Evolutionary conservation across 192 early-diverging fungal species (phyloP).

Genomic region (Coemansia sp.): DNA sequence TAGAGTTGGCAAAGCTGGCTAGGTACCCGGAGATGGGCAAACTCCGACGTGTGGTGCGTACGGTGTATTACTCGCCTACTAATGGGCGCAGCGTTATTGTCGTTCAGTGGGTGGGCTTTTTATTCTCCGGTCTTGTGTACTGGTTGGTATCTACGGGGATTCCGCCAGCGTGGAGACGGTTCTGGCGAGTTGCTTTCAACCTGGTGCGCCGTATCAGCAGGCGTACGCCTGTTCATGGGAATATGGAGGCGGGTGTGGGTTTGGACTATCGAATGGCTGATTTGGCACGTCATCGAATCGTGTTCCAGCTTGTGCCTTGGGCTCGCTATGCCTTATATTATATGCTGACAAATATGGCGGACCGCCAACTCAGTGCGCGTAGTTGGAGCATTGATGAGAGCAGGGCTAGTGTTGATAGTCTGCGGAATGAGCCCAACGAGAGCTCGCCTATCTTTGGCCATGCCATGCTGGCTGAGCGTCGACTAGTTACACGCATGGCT

Average conservation of each 20-base stretch:
- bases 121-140: not conserved
- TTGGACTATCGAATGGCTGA: conserved; percentile 21
- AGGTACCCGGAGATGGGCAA: conserved; percentile 19
- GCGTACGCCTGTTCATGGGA: not conserved
- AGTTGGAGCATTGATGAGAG: conserved; percentile 1
- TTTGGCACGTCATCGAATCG: conserved; percentile 20
- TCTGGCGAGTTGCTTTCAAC: not conserved
- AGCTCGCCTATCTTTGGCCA: not conserved
- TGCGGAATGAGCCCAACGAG: not conserved
- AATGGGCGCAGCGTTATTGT: conserved; percentile 17
- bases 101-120: conserved; percentile 17
- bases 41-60: not conserved
- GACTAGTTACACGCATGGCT: conserved; percentile 4
- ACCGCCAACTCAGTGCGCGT: conserved; percentile 7
- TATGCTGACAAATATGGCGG: conserved; percentile 12
- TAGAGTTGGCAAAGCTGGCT: conserved; percentile 9
- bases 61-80: conserved; percentile 15
- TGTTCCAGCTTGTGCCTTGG: conserved; percentile 19
- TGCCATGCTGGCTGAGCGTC: conserved; percentile 1
- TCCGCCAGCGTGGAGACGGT: not conserved
- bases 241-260: not conserved
- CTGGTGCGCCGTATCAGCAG: not conserved
- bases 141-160: not conserved
- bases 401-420: not conserved
- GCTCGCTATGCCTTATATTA: conserved; percentile 25